phyloP scores from a whole-genome alignment of 2,329 filamentous ascomycete species.

The Clarireedia monteithiana region DNA sequence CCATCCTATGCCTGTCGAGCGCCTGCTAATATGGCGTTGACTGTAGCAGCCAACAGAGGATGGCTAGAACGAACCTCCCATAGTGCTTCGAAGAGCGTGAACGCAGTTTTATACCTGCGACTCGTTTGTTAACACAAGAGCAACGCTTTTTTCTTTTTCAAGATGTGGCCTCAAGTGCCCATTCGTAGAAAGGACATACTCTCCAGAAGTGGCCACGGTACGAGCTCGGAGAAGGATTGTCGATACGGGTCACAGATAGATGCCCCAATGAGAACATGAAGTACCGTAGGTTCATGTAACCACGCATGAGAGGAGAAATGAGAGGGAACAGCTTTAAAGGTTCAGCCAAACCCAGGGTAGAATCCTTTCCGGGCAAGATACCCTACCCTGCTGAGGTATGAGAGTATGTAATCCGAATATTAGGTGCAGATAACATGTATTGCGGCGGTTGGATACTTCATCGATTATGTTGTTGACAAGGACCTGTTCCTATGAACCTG shows the following conservation, averaged over 20 bases:
- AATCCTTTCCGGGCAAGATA: too few species aligned
- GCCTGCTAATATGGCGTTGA: background rate
- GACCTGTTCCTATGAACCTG: too few species aligned
- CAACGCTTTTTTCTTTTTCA: too few species aligned
- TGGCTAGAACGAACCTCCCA: background rate
- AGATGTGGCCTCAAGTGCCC: background rate
- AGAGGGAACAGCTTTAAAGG: too few species aligned
- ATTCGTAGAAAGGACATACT: background rate
- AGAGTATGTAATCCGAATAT: too few species aligned
- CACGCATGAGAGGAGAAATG: too few species aligned
- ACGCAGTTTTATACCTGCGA: background rate
- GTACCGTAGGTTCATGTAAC: too few species aligned
- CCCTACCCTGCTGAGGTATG: too few species aligned
- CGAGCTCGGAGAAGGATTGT: background rate
- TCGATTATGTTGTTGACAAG: too few species aligned
- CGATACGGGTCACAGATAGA: background rate
- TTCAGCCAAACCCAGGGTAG: too few species aligned
- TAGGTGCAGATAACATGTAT: too few species aligned
- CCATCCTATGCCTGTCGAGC: constrained; percentile 70
- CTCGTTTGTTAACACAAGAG: background rate
- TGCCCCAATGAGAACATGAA: background rate
- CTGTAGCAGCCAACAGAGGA: background rate
- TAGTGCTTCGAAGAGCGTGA: background rate
- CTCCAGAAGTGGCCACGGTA: background rate
- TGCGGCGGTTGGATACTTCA: too few species aligned